Evolutionary conservation across 495 filamentous ascomycete species (phyloP).

Genomic region (Hypoxylon perforatum): DNA sequence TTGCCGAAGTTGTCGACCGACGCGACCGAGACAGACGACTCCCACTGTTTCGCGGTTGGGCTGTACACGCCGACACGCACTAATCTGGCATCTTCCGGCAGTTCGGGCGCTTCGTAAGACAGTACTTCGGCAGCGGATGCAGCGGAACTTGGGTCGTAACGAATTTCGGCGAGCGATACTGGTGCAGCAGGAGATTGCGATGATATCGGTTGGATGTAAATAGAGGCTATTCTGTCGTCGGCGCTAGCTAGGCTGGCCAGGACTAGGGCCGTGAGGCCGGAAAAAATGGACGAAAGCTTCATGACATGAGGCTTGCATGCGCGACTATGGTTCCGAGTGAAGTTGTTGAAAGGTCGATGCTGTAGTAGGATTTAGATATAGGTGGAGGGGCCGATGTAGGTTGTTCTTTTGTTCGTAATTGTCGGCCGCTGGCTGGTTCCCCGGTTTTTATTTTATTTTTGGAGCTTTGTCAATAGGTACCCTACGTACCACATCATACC

Average conservation of each 20-base stretch:
- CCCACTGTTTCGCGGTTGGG: constrained; percentile 51
- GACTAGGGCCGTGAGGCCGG: constrained; percentile 47
- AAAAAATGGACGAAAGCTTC: constrained; percentile 41
- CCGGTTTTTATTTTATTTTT: constrained; percentile 19
- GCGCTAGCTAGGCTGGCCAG: constrained; percentile 40
- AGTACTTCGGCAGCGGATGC: constrained; percentile 48
- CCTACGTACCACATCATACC: neutral
- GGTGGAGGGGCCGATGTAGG: constrained; percentile 34
- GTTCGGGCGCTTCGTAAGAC: constrained; percentile 60
- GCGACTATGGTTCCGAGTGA: neutral
- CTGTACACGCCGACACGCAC: constrained; percentile 64
- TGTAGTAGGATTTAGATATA: neutral
- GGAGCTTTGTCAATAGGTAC: neutral
- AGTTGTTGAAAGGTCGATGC: neutral
- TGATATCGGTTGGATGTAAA: constrained; percentile 60
- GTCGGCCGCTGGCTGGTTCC: constrained; percentile 24
- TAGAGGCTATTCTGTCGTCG: constrained; percentile 46
- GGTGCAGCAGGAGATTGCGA: constrained; percentile 44
- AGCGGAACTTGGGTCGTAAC: constrained; percentile 51
- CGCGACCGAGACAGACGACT: constrained; percentile 59
- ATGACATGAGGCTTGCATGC: constrained; percentile 38
- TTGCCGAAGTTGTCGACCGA: constrained; percentile 63
- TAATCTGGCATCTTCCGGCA: constrained; percentile 51
- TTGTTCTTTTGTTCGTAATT: constrained; percentile 22
- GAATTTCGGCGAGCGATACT: constrained; percentile 59